Base-by-base conservation (phyloP, 176 grass and related monocot genomes). In the Juncus inflexus region DNA sequence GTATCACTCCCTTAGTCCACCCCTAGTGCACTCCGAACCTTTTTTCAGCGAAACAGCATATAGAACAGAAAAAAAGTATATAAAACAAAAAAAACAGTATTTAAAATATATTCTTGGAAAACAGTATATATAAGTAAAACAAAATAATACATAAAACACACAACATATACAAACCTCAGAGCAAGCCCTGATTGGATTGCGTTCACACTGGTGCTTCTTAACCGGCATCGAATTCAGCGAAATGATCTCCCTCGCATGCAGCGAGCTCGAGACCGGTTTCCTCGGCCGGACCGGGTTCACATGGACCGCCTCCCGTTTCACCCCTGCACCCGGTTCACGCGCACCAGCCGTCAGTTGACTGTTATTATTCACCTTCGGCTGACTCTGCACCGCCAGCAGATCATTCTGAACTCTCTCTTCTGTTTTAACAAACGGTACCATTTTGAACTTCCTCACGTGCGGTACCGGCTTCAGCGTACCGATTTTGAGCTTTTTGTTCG, bases 171-270 rank as follows among this genome's bases (percentile, higher is more conserved):
- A 28, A 74, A 92, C 94, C 82, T 99, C 94, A 11, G 88, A 86
- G 66, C 94, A 99, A 52, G 67, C 63, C 81, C 81, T 89, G 65
- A 99, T 92, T 13, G 88, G 85, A 38, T 76, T 70, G 52, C 94
- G 73, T 60, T 84, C 70, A 78, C 94, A 99, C 40, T 83, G 88
- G 65, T 99, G 94, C 78, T 99, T 99, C 80, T 92, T 99, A 83
- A 99, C 78, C 72, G 88, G 94, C 58, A 99, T 55, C 53, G 94
- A 86, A 79, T 99, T 99, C 49, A 99, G 67, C 37, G 90, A 79
- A 83, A 86, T 84, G 16, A 84, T 71, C 64, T 86, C 81, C 37
- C 85, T 86, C 19, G 52, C 56, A 76, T 91, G 88, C 11, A 77
- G 74, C 6, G 83, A 80, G 40, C 73, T 80, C 19, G 84, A 86